Conservation (phyloP, 257 asterid species). For the Gentiana dahurica region DNA sequence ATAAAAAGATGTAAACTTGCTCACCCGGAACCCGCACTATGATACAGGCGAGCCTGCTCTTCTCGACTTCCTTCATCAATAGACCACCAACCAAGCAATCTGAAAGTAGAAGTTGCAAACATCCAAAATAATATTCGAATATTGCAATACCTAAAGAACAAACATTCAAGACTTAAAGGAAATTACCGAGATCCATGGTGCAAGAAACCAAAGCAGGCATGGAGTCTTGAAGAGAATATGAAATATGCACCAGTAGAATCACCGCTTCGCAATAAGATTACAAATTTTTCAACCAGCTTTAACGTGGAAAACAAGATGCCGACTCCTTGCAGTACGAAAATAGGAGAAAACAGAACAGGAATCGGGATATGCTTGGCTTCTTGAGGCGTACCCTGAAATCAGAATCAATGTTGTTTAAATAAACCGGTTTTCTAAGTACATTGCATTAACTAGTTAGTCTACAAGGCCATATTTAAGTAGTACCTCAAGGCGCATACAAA, state of each 20-base stretch:
- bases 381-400: slow-evolving; percentile 71
- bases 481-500: slow-evolving; percentile 97
- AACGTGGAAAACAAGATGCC: slow-evolving; percentile 62
- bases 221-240: slow-evolving; percentile 50
- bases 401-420: slow-evolving; percentile 16
- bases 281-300: slow-evolving; percentile 61
- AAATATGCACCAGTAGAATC: slow-evolving; percentile 55
- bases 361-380: slow-evolving; percentile 57
- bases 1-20: slow-evolving; percentile 7
- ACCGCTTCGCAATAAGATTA: slow-evolving; percentile 53
- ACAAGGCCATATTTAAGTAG: slow-evolving; percentile 8
- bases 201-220: slow-evolving; percentile 68
- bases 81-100: slow-evolving; percentile 99
- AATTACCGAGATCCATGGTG: slow-evolving; percentile 91
- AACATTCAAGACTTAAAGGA: slow-evolving; percentile 1
- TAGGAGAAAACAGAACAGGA: slow-evolving; percentile 81
- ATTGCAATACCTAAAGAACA: neutral
- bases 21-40: slow-evolving; percentile 71
- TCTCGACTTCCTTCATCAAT: slow-evolving; percentile 93
- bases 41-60: slow-evolving; percentile 79
- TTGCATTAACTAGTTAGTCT: slow-evolving; percentile 1
- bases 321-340: slow-evolving; percentile 74
- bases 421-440: slow-evolving; percentile 7
- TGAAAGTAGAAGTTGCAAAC: slow-evolving; percentile 21
- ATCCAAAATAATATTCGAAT: slow-evolving; percentile 3